Evolutionary conservation across 2,329 filamentous ascomycete species (phyloP), one percentile per base, ranked within the genome.

Genomic region (Drechslerella stenobrocha): DNA sequence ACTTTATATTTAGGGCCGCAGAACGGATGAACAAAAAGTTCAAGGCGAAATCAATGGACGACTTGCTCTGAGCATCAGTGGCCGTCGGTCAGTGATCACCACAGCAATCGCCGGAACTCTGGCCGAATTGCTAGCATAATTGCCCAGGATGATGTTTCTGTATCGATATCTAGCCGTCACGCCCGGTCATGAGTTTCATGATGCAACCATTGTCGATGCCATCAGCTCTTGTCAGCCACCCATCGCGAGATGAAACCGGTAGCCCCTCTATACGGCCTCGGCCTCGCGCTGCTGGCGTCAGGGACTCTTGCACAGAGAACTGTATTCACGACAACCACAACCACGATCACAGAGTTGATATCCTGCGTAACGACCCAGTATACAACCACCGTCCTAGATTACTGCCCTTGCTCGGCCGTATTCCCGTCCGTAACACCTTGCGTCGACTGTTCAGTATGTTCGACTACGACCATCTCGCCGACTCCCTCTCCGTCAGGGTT

Each of bases 21-120:
- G 92, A 97, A 75, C 81, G 93, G 20, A 89, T 90, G 48, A 95
- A 88, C 73, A 90, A 85, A 78, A 97, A 96, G 78, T 95, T 95
- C 77, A 96, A 93, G 77, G 81, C 84, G 74, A 90, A 92, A 75
- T 90, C 89, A 73, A 80, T 90, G 70, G 81, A 85, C 48, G 85
- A 88, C 70, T 76, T 95, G 11, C 95, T 79, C 87, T 6, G 9
- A 6, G 48, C 15, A 15, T 52, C 15, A 35, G 11, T 26, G 13
- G 13, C 7, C 28, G 28, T 11, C 5, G 11, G 28, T 11, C 28
- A 30, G 28, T 11, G 28, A 30, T 30, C 5, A 30, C 11, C 28
- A 30, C 11, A 11, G 28, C 28, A 30, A 11, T 30, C 28, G 5
- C 11, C 5, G 28, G 11, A 30, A 30, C 5, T 11, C 5, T 30